phyloP scores from a whole-genome alignment of 2,329 filamentous ascomycete genomes.

The Trichophyton schoenleinii region DNA sequence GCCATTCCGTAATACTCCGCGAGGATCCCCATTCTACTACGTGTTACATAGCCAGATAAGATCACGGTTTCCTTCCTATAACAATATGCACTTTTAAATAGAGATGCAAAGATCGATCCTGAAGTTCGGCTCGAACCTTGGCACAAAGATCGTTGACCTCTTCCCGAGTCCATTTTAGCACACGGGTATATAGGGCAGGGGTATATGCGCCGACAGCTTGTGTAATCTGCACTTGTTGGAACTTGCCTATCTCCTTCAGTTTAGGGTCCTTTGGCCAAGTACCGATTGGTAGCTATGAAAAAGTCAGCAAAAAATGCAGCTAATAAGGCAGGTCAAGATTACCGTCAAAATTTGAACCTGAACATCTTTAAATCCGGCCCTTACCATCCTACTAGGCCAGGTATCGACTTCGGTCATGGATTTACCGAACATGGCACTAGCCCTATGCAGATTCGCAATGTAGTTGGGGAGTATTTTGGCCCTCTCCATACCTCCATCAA shows the following conservation, averaged over 20 bases:
- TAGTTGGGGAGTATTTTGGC: not conserved
- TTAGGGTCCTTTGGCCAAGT: conserved; percentile 13
- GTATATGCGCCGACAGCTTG: conserved; percentile 14
- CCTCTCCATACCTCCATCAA: conserved; percentile 18
- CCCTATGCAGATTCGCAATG: conserved; percentile 1
- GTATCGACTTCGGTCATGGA: conserved; percentile 24
- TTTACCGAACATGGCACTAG: conserved; percentile 22
- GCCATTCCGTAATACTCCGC: not conserved
- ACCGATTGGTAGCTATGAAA: conserved; percentile 13
- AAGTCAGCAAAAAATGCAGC: not conserved
- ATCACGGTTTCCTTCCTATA: conserved; percentile 4
- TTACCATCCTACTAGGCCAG: conserved; percentile 34
- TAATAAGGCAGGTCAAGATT: not conserved
- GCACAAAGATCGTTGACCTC: conserved; percentile 7
- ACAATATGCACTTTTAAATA: conserved; percentile 12
- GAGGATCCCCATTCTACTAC: not conserved
- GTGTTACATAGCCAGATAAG: not conserved
- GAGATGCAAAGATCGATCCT: conserved; percentile 6
- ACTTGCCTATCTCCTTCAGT: conserved; percentile 10
- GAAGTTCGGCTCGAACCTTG: conserved; percentile 9
- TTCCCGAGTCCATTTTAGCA: conserved; percentile 7
- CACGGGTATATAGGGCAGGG: conserved; percentile 13
- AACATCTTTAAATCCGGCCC: conserved; percentile 44
- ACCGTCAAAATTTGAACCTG: conserved; percentile 10
- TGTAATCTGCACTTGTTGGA: conserved; percentile 11